Evolutionary conservation across 805 yeast species (phyloP).

Genomic region (Blastobotrys parvus): DNA sequence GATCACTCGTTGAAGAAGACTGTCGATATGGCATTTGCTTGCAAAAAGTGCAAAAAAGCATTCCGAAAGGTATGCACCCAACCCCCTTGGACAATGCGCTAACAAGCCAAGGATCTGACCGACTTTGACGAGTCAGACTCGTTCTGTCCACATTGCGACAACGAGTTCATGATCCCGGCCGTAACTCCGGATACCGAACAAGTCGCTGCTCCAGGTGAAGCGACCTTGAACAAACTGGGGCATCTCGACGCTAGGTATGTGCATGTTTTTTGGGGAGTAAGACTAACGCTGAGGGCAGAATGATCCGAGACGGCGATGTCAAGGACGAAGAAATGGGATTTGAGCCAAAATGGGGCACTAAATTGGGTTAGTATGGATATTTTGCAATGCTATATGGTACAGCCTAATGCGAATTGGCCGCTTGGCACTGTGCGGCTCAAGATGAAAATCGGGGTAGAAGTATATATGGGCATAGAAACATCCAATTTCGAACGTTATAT

Average conservation of each 20-base stretch:
- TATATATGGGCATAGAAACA: too few species aligned
- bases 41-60: slow-evolving; percentile 29
- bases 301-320: slow-evolving; percentile 26
- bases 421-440: too few species aligned
- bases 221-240: slow-evolving; percentile 10
- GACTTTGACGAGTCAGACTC: slow-evolving; percentile 29
- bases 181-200: slow-evolving; percentile 8
- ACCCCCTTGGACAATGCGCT: neutral
- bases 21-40: slow-evolving; percentile 24
- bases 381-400: too few species aligned
- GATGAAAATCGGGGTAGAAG: too few species aligned
- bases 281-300: slow-evolving; percentile 16
- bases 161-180: slow-evolving; percentile 25
- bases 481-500: too few species aligned
- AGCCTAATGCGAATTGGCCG: too few species aligned
- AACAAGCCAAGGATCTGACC: slow-evolving; percentile 17
- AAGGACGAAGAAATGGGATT: slow-evolving; percentile 23
- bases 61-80: slow-evolving; percentile 22
- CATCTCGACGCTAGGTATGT: slow-evolving; percentile 16
- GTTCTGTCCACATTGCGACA: slow-evolving; percentile 30
- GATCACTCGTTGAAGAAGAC: slow-evolving; percentile 26
- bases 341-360: slow-evolving; percentile 14
- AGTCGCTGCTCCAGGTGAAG: slow-evolving; percentile 8
- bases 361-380: slow-evolving; percentile 17
- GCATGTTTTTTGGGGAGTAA: neutral